Conservation (phyloP, 805 yeast species). For the Debaryomyces prosopidis region DNA sequence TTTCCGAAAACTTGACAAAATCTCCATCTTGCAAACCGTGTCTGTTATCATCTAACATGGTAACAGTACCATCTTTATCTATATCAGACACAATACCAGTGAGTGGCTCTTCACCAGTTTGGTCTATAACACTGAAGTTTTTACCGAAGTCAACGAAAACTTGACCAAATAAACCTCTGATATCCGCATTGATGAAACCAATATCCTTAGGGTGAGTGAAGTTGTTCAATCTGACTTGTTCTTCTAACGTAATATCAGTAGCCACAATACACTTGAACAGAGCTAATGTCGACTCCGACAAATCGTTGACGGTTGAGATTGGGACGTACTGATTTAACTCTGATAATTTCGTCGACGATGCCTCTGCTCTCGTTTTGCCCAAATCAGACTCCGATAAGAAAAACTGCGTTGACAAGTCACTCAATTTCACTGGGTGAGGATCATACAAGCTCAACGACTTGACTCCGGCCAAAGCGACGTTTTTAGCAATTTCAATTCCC, state of each 20-base stretch:
- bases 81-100: constrained; percentile 88
- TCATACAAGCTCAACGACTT: constrained; percentile 86
- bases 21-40: constrained; percentile 95
- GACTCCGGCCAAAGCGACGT: constrained; percentile 96
- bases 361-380: constrained; percentile 75
- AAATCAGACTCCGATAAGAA: constrained; percentile 70
- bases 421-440: constrained; percentile 63
- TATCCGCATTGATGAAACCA: constrained; percentile 78
- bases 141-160: constrained; percentile 90
- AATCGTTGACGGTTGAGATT: constrained; percentile 58
- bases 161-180: constrained; percentile 85
- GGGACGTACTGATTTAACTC: constrained; percentile 94
- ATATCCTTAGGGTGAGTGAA: constrained; percentile 73
- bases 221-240: constrained; percentile 72
- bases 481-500: constrained; percentile 95
- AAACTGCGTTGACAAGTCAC: constrained; percentile 87
- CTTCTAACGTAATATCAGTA: constrained; percentile 71
- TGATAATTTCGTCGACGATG: constrained; percentile 64
- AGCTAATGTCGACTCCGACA: constrained; percentile 54
- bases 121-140: constrained; percentile 75
- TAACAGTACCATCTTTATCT: constrained; percentile 86
- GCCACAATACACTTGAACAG: constrained; percentile 80
- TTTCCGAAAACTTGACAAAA: constrained; percentile 82
- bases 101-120: constrained; percentile 90
- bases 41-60: constrained; percentile 87